Evolutionary conservation across 345 rosid genomes (phyloP).

Genomic region (Diplotaxis tenuifolia): DNA sequence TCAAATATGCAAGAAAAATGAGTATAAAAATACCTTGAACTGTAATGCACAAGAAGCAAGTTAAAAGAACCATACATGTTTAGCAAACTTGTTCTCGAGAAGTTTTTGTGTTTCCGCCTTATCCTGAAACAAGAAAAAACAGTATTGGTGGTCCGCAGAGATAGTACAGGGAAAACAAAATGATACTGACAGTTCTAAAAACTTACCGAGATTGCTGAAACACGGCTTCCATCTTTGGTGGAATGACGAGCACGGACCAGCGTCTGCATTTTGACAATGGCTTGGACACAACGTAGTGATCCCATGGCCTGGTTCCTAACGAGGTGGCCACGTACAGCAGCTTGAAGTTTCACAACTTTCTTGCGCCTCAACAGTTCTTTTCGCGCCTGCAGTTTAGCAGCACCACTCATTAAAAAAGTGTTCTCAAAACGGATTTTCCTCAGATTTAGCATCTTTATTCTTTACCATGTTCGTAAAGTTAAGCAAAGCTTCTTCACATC

Average conservation of each 20-base stretch:
- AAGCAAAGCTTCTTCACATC: background rate
- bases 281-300: constrained; percentile 77
- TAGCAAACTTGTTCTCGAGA: constrained; percentile 76
- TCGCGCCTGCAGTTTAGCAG: constrained; percentile 46
- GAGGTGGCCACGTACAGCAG: constrained; percentile 87
- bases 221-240: constrained; percentile 32
- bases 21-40: constrained; percentile 3
- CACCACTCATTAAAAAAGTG: constrained; percentile 1
- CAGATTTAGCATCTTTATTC: background rate
- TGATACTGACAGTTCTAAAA: background rate
- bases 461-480: background rate
- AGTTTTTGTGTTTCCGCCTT: constrained; percentile 57
- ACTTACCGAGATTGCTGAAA: constrained; percentile 43
- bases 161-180: background rate
- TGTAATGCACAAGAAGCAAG: background rate
- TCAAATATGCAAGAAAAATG: constrained; percentile 14
- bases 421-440: background rate
- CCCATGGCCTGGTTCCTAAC: constrained; percentile 88
- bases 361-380: constrained; percentile 62
- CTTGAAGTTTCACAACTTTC: constrained; percentile 81
- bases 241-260: constrained; percentile 75
- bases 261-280: constrained; percentile 83
- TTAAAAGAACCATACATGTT: constrained; percentile 57
- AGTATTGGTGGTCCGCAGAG: constrained; percentile 1
- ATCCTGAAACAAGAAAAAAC: constrained; percentile 46